phyloP scores from a whole-genome alignment of 177 flowering plant genomes.

The Vitis hybrid region DNA sequence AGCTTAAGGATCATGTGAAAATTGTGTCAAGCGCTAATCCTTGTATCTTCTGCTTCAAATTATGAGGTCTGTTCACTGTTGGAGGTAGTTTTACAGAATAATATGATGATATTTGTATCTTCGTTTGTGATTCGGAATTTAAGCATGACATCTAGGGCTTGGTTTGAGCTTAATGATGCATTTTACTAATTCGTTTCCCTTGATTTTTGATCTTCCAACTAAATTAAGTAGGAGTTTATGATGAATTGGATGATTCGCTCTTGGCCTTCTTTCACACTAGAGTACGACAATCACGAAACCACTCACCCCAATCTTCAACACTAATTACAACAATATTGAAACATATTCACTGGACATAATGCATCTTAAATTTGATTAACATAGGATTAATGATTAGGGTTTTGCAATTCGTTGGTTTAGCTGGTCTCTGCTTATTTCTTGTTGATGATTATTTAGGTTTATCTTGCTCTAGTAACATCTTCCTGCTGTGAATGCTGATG shows the following conservation, averaged over 20 bases:
- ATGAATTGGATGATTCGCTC: not conserved
- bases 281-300: no score
- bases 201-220: not conserved
- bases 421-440: not conserved
- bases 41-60: not conserved
- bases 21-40: conserved; percentile 1
- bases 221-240: not conserved
- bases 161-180: not conserved
- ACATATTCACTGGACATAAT: not conserved
- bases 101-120: not conserved
- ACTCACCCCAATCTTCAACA: no score
- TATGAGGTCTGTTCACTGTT: not conserved
- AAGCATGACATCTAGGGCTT: no score
- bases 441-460: not conserved
- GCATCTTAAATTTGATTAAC: not conserved
- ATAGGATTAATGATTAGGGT: not conserved
- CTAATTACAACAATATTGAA: not conserved
- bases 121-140: not conserved
- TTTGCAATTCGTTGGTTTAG: not conserved
- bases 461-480: not conserved
- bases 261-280: not conserved
- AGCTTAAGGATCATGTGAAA: conserved; percentile 5
- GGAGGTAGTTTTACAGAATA: not conserved
- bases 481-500: no score
- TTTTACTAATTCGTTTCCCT: not conserved